Conservation (phyloP, 331 rosid genomes). For the Cydonia oblonga region DNA sequence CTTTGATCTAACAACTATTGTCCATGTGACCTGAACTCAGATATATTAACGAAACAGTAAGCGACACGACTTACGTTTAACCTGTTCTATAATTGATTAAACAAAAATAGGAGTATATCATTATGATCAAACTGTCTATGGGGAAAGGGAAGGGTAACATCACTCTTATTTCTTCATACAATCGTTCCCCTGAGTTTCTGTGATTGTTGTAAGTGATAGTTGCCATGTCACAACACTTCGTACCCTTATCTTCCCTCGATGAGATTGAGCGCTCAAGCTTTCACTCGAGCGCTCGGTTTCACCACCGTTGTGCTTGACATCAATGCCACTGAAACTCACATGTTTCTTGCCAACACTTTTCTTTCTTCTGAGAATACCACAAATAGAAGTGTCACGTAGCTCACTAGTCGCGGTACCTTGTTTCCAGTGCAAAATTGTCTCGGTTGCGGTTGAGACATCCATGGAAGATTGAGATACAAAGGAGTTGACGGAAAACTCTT, state of each 20-base stretch:
- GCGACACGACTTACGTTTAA: neutral
- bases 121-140: neutral
- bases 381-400: too few relatives aligned
- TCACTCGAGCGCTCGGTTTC: neutral
- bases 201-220: neutral
- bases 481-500: too few relatives aligned
- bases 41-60: too few relatives aligned
- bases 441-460: too few relatives aligned
- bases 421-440: too few relatives aligned
- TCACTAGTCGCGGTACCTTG: too few relatives aligned
- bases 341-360: too few relatives aligned
- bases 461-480: too few relatives aligned
- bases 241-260: neutral
- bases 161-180: neutral
- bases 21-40: neutral
- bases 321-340: too few relatives aligned
- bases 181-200: neutral
- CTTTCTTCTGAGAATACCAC: too few relatives aligned
- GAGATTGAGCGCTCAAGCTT: neutral
- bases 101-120: neutral
- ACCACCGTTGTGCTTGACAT: too few relatives aligned
- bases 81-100: neutral
- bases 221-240: conserved; percentile 1
- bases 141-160: neutral
- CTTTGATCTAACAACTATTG: neutral